Conservation (phyloP, 2,329 filamentous ascomycete species). For the Cladosporium sp. region DNA sequence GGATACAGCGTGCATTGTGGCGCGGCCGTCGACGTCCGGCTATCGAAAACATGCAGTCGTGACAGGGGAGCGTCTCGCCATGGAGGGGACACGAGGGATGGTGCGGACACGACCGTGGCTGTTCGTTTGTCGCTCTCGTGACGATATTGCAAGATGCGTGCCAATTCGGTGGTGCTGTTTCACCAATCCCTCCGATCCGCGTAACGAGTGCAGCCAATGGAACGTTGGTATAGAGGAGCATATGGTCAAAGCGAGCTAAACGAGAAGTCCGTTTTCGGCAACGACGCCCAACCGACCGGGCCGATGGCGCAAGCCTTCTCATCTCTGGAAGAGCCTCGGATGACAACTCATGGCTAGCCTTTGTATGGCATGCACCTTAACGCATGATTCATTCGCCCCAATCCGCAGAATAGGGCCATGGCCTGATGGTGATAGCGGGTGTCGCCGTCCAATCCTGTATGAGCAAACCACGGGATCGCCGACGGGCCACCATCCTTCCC, state of each 20-base stretch:
- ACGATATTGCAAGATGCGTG: too few relatives aligned
- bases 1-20: not conserved
- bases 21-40: constrained; percentile 1
- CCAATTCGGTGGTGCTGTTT: too few relatives aligned
- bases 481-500: not conserved
- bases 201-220: too few relatives aligned
- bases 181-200: too few relatives aligned
- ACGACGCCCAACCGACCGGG: not conserved
- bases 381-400: not conserved
- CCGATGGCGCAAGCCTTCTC: not conserved
- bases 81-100: not conserved
- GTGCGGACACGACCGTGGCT: not conserved
- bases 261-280: not conserved
- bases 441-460: not conserved
- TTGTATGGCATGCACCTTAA: not conserved
- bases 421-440: not conserved
- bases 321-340: too few relatives aligned
- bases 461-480: not conserved
- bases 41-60: constrained; percentile 6
- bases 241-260: too few relatives aligned
- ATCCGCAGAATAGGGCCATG: not conserved
- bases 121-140: too few relatives aligned
- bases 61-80: not conserved
- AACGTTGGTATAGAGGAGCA: too few relatives aligned
- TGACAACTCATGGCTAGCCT: too few relatives aligned